Evolutionary conservation across 495 filamentous ascomycete species (phyloP).

Genomic region (Aspergillus olivimuriae): DNA sequence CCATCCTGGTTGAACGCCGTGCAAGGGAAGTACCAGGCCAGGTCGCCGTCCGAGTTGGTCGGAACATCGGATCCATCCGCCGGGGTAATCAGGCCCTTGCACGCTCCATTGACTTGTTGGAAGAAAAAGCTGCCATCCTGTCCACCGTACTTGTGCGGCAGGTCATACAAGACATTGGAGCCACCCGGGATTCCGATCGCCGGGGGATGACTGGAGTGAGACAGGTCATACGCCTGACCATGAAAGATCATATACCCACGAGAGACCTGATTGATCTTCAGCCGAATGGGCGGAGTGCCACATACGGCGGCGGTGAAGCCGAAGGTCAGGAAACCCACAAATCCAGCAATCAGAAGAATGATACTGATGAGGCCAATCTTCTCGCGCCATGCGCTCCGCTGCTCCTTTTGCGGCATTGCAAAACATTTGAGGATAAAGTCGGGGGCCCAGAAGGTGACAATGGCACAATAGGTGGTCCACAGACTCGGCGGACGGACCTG

Average conservation of each 20-base stretch:
- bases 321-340: constrained; percentile 95
- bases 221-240: constrained; percentile 78
- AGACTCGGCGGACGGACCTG: constrained; percentile 72
- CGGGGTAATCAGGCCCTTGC: constrained; percentile 81
- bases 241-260: constrained; percentile 93
- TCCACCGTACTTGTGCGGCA: constrained; percentile 72
- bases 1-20: constrained; percentile 88
- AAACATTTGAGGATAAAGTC: constrained; percentile 78
- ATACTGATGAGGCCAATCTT: constrained; percentile 97
- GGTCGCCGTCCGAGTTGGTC: constrained; percentile 60
- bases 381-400: constrained; percentile 93
- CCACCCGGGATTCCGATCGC: constrained; percentile 66
- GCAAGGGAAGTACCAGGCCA: constrained; percentile 98
- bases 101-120: constrained; percentile 96
- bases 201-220: constrained; percentile 63
- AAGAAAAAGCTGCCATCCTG: constrained; percentile 95
- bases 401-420: constrained; percentile 79
- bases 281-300: constrained; percentile 54
- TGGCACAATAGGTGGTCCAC: constrained; percentile 91
- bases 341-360: constrained; percentile 77
- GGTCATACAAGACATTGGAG: constrained; percentile 77
- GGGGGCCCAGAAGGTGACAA: constrained; percentile 93
- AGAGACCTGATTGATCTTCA: constrained; percentile 76
- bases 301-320: constrained; percentile 92
- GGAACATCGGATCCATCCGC: constrained; percentile 70